phyloP scores from a whole-genome alignment of 2,329 filamentous ascomycete genomes.

The Penicillium sp. region DNA sequence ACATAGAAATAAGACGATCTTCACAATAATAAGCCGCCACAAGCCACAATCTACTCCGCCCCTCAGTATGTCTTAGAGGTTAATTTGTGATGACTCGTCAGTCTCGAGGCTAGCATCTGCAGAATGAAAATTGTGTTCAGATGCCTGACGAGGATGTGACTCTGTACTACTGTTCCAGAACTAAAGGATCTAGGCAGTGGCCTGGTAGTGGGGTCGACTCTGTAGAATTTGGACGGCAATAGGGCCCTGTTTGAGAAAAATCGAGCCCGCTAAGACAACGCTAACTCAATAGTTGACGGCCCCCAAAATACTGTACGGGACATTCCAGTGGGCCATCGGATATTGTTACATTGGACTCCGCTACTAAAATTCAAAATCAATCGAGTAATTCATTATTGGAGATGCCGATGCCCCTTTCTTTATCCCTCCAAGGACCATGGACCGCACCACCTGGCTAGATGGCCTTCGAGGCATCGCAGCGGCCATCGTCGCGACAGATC shows the following conservation, averaged over 20 bases:
- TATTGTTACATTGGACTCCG: background rate
- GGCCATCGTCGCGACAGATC: constrained; percentile 32
- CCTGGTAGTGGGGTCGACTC: background rate
- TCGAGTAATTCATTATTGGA: background rate
- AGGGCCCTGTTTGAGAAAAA: background rate
- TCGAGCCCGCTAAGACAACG: constrained; percentile 6
- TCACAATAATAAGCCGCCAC: constrained; percentile 4
- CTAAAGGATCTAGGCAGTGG: background rate
- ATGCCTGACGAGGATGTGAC: background rate
- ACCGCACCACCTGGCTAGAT: constrained; percentile 34
- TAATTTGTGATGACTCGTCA: background rate
- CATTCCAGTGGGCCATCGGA: background rate
- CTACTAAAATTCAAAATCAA: background rate
- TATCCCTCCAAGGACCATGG: constrained; percentile 8
- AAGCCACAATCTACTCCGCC: background rate
- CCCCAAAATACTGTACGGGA: constrained; percentile 6
- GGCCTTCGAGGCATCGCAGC: constrained; percentile 40
- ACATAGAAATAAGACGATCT: constrained; percentile 6
- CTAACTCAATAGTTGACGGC: background rate
- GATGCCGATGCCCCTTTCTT: background rate
- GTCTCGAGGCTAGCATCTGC: background rate
- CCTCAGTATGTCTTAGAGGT: background rate
- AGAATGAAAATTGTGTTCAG: constrained; percentile 1
- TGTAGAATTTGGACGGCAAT: background rate
- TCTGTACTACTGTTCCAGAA: background rate